Percentiles rank a stretch among this genome's conserved stretches.
Conservation (phyloP, 805 yeast genomes). For the Candida ficus region DNA sequence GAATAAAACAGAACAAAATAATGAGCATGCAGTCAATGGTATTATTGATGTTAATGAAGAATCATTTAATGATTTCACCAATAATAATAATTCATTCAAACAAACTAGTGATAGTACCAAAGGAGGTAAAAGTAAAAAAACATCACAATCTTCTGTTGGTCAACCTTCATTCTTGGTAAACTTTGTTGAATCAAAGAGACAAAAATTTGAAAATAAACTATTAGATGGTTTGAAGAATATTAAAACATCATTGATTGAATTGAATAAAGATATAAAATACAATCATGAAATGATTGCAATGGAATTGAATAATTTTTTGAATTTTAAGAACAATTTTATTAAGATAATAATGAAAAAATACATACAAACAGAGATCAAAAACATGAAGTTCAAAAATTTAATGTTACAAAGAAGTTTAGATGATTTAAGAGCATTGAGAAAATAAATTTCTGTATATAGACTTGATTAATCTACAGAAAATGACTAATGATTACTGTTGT, state of each 20-base stretch:
- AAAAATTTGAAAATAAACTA: slow-evolving; percentile 40
- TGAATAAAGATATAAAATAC: slow-evolving; percentile 42
- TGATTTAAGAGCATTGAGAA: slow-evolving; percentile 14
- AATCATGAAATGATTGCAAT: slow-evolving; percentile 62
- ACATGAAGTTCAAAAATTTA: slow-evolving; percentile 19
- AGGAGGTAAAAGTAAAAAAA: slow-evolving; percentile 5
- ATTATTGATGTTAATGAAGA: slow-evolving; percentile 24
- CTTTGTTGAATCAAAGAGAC: slow-evolving; percentile 48
- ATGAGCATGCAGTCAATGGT: slow-evolving; percentile 13
- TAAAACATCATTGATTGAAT: slow-evolving; percentile 34
- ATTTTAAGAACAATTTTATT: slow-evolving; percentile 41
- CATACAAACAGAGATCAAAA: slow-evolving; percentile 25
- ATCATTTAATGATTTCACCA: slow-evolving; percentile 19
- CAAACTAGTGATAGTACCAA: slow-evolving; percentile 4
- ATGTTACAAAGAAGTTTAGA: slow-evolving; percentile 21
- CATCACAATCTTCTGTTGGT: slow-evolving; percentile 4
- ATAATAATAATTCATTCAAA: slow-evolving; percentile 16
- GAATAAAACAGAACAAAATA: slow-evolving; percentile 7
- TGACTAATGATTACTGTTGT: too few species aligned
- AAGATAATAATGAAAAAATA: slow-evolving; percentile 32
- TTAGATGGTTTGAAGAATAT: slow-evolving; percentile 35
- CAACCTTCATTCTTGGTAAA: slow-evolving; percentile 26
- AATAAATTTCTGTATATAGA: neutral
- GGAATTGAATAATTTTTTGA: slow-evolving; percentile 54
- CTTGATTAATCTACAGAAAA: too few species aligned